phyloP scores from a whole-genome alignment of 2,329 filamentous ascomycete species.

The Claviceps sp. region DNA sequence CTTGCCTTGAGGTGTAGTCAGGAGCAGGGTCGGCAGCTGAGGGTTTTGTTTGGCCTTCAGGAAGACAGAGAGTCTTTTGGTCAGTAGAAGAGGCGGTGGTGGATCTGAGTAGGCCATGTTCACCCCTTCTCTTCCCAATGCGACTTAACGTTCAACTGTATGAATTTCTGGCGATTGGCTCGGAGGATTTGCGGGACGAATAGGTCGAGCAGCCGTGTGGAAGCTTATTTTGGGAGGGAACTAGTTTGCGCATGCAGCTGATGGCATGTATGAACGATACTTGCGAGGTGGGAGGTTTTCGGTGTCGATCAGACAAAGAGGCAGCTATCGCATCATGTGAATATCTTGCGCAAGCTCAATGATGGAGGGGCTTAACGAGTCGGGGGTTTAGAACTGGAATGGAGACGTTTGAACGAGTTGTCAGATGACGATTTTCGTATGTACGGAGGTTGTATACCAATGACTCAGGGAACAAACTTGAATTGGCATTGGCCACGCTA shows the following conservation, averaged over 20 bases:
- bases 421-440: not conserved
- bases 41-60: conserved; percentile 44
- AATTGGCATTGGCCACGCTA: no score
- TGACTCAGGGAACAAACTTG: no score
- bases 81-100: conserved; percentile 48
- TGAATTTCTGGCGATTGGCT: not conserved
- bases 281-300: not conserved
- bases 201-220: not conserved
- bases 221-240: not conserved
- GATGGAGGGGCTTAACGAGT: not conserved
- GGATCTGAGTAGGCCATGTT: conserved; percentile 24
- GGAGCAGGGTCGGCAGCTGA: conserved; percentile 44
- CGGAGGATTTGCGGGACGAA: not conserved
- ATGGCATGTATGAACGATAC: not conserved
- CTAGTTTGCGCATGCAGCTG: not conserved
- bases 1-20: conserved; percentile 47
- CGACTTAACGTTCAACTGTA: not conserved
- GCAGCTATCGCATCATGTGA: not conserved
- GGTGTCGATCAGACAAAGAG: not conserved
- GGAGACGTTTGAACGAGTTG: not conserved
- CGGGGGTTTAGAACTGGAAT: no score
- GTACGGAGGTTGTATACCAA: no score
- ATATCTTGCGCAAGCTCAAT: not conserved
- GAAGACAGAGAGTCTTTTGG: conserved; percentile 50
- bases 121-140: not conserved